These are phyloP conservation scores for Neoascochyta sp. DNA, from an alignment of 2,329 filamentous ascomycete species.

Conservation along the genomic window DNA sequence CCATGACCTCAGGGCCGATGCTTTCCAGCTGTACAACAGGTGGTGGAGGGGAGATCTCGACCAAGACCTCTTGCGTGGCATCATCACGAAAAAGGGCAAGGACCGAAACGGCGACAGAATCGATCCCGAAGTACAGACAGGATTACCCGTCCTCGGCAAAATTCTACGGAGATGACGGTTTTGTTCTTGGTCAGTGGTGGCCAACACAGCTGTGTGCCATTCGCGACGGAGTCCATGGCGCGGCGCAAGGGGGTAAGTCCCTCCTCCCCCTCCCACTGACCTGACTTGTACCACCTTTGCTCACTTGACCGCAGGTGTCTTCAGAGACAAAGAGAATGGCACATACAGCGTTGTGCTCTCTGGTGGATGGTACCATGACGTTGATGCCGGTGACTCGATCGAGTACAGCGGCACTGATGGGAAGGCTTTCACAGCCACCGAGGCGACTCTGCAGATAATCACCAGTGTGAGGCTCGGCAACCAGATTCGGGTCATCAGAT, in stretches of 20 bases:
- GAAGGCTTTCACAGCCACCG: conserved; percentile 27
- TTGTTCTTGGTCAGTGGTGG: conserved; percentile 54
- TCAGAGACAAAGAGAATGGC: conserved; percentile 44
- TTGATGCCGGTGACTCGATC: conserved; percentile 50
- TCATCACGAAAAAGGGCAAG: conserved; percentile 20
- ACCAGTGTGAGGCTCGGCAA: conserved; percentile 33
- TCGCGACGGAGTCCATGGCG: conserved; percentile 54
- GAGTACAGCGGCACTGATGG: conserved; percentile 52
- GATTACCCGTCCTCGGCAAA: conserved; percentile 8
- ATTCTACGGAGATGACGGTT: conserved; percentile 37
- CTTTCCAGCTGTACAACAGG: conserved; percentile 44
- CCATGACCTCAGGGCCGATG: conserved; percentile 47
- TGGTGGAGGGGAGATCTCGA: conserved; percentile 45
- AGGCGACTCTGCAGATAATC: conserved; percentile 45
- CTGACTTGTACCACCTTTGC: background rate
- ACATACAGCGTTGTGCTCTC: conserved; percentile 56
- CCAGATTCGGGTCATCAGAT: conserved; percentile 52
- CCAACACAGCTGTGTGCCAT: conserved; percentile 51
- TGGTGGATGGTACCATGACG: conserved; percentile 47
- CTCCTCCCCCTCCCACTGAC: background rate
- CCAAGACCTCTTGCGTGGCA: conserved; percentile 47
- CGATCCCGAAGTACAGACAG: conserved; percentile 16
- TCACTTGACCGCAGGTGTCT: conserved; percentile 40
- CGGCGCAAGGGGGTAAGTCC: conserved; percentile 32
- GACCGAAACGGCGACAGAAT: conserved; percentile 27